These are phyloP conservation scores for Sporothrix pseudoabietina DNA, from an alignment of 2,329 filamentous ascomycete species.

Conservation along the genomic window DNA sequence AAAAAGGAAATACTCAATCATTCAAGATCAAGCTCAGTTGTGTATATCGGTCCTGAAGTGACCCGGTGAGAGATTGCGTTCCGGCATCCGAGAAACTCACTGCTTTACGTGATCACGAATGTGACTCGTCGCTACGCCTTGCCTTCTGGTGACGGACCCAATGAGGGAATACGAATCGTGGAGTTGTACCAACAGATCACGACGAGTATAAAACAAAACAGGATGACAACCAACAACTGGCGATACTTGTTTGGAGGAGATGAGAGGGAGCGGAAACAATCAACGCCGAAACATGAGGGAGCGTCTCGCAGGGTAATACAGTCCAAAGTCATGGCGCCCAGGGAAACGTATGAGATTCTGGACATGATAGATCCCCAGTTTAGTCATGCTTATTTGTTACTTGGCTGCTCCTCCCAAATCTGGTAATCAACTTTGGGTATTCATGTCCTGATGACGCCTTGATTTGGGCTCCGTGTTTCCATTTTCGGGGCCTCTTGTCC, in stretches of 20 bases:
- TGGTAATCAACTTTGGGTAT: too few species aligned
- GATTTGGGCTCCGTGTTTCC: slow-evolving; percentile 12
- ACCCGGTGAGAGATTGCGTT: background rate
- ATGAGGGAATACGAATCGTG: background rate
- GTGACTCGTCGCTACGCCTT: background rate
- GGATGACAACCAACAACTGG: too few species aligned
- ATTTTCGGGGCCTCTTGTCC: background rate
- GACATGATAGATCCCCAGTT: background rate
- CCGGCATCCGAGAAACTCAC: background rate
- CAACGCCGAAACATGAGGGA: background rate
- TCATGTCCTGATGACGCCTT: background rate
- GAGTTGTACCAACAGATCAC: background rate
- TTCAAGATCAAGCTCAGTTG: background rate
- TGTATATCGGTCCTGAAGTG: background rate
- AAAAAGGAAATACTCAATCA: background rate
- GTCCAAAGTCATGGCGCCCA: background rate
- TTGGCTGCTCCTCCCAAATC: background rate
- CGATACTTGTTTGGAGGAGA: slow-evolving; percentile 3
- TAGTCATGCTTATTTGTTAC: background rate
- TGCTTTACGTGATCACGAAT: background rate
- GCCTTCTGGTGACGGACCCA: background rate
- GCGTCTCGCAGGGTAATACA: background rate
- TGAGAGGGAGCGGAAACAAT: background rate
- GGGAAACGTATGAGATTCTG: background rate
- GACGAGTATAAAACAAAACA: slow-evolving; percentile 10